These are phyloP conservation scores for Auricularia sp. DNA, from an alignment of 768 basidiomycete species.

Conservation along the genomic window DNA sequence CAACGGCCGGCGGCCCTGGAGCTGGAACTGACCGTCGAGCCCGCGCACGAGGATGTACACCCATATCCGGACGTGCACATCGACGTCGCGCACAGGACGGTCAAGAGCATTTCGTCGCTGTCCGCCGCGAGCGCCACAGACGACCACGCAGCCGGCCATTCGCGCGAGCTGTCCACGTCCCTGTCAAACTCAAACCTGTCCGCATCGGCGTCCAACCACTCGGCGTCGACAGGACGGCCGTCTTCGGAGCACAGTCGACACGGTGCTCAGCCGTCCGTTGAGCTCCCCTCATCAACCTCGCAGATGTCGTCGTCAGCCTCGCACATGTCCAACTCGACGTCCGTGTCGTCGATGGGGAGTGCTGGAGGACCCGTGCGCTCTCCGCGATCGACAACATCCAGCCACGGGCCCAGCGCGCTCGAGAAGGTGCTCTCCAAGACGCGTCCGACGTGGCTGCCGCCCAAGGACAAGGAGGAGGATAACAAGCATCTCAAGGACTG, in stretches of 20 bases:
- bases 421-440: constrained; percentile 80
- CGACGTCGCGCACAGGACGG: constrained; percentile 19
- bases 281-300: background rate
- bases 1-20: background rate
- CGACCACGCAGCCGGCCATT: background rate
- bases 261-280: background rate
- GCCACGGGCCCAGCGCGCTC: constrained; percentile 51
- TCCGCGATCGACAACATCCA: background rate
- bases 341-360: background rate
- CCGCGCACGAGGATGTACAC: background rate
- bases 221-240: too few species aligned
- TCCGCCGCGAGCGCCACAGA: background rate
- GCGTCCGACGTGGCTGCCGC: constrained; percentile 75
- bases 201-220: background rate
- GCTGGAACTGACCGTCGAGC: background rate
- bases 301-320: background rate
- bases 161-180: background rate
- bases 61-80: constrained; percentile 37
- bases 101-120: background rate
- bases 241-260: background rate
- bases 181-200: background rate
- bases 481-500: constrained; percentile 76
- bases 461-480: constrained; percentile 70
- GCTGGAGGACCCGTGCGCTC: background rate
- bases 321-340: background rate